A percentile compares a stretch with the other conserved stretches of the same genome.
phyloP scores from a whole-genome alignment of 2,329 filamentous ascomycete species.

The Paecilomyces variotii region DNA sequence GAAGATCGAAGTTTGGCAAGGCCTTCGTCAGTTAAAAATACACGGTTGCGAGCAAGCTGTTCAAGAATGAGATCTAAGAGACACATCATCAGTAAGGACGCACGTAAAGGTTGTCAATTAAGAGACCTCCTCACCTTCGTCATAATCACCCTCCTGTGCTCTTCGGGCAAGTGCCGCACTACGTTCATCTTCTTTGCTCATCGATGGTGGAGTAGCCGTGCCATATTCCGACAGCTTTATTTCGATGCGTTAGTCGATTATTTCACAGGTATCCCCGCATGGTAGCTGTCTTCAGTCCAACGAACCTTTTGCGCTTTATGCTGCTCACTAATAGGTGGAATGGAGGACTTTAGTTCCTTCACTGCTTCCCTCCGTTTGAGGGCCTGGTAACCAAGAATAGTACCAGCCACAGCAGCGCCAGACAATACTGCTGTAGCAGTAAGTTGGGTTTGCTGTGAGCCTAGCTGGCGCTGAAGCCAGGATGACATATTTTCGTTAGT shows the following conservation, averaged over 20 bases:
- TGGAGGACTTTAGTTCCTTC: slow-evolving; percentile 53
- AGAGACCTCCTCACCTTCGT: slow-evolving; percentile 43
- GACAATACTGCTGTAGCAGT: slow-evolving; percentile 36
- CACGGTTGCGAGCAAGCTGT: slow-evolving; percentile 85
- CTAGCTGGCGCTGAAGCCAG: slow-evolving; percentile 36
- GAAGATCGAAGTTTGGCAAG: slow-evolving; percentile 69
- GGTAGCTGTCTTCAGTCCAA: neutral
- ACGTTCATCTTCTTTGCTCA: slow-evolving; percentile 48
- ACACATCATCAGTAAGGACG: neutral
- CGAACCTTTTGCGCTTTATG: slow-evolving; percentile 45
- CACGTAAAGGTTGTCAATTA: neutral
- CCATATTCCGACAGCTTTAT: slow-evolving; percentile 46
- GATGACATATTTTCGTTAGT: slow-evolving; percentile 28
- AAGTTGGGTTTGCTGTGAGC: slow-evolving; percentile 35
- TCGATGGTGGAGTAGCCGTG: slow-evolving; percentile 20
- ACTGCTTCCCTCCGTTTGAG: slow-evolving; percentile 48
- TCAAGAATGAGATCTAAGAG: slow-evolving; percentile 76
- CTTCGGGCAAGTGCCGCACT: slow-evolving; percentile 51
- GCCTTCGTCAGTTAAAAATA: slow-evolving; percentile 79
- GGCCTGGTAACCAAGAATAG: slow-evolving; percentile 51
- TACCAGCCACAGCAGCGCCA: slow-evolving; percentile 37
- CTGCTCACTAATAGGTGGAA: slow-evolving; percentile 46
- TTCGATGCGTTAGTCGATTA: slow-evolving; percentile 27
- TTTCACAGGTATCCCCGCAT: neutral
- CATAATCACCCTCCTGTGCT: slow-evolving; percentile 56